Percentiles rank a stretch among this genome's conserved stretches.
Conservation (phyloP, 2,329 filamentous ascomycete species). For the Paecilomyces sp. region DNA sequence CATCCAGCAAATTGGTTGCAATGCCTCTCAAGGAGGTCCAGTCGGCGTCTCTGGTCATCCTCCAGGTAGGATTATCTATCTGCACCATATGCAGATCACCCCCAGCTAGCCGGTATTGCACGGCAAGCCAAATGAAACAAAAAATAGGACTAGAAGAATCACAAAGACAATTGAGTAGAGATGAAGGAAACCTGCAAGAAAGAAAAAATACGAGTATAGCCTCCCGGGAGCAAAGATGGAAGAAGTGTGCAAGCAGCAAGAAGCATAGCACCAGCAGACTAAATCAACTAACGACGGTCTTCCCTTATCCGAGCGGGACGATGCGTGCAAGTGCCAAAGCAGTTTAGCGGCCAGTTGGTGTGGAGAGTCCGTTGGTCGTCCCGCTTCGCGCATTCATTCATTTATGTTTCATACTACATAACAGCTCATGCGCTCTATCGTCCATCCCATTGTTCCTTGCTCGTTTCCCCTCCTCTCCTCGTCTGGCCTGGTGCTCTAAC, state of each 20-base stretch:
- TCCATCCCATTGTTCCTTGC: background rate
- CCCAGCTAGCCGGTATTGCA: background rate
- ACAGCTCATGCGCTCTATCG: background rate
- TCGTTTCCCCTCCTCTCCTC: background rate
- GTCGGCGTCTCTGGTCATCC: slow-evolving; percentile 22
- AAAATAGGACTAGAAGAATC: background rate
- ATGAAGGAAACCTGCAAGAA: background rate
- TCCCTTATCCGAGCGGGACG: background rate
- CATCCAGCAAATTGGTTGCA: slow-evolving; percentile 36
- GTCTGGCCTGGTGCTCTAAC: background rate
- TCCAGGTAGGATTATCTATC: slow-evolving; percentile 6
- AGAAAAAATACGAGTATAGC: background rate
- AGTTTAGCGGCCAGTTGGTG: background rate
- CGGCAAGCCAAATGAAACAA: background rate
- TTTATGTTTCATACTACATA: background rate
- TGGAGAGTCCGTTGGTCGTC: background rate
- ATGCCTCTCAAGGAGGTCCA: slow-evolving; percentile 32
- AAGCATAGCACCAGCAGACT: background rate
- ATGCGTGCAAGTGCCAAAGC: background rate
- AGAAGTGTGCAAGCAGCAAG: background rate
- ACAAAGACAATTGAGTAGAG: background rate
- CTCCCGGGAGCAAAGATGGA: background rate
- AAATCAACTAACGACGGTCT: background rate
- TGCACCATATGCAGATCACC: background rate
- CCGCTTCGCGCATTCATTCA: background rate